These are phyloP conservation scores for Coccinonectria pachysandricola DNA, from an alignment of 2,329 filamentous ascomycete species.

Conservation along the genomic window DNA sequence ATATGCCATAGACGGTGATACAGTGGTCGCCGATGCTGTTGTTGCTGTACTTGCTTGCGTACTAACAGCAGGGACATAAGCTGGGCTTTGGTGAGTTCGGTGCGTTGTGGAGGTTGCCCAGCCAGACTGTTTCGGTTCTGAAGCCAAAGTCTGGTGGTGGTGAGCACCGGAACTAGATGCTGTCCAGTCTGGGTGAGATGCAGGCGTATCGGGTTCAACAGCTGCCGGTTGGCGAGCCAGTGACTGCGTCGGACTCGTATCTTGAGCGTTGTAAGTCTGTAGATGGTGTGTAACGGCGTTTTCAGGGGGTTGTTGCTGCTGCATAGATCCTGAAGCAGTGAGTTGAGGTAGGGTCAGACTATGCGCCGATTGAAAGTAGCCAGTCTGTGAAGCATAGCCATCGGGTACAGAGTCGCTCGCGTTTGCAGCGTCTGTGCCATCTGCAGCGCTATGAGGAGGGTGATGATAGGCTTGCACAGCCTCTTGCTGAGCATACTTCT, in stretches of 20 bases:
- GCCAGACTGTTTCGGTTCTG: too few relatives aligned
- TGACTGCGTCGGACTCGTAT: constrained; percentile 8
- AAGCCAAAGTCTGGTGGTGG: too few relatives aligned
- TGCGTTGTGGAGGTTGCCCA: too few relatives aligned
- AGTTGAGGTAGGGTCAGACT: too few relatives aligned
- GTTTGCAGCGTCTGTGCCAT: too few relatives aligned
- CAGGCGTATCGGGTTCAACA: constrained; percentile 2
- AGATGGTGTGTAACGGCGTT: constrained; percentile 10
- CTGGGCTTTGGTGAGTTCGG: too few relatives aligned
- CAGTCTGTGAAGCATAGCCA: too few relatives aligned
- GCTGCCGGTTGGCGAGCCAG: constrained; percentile 3
- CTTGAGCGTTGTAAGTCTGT: constrained; percentile 5
- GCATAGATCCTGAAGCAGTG: constrained; percentile 3
- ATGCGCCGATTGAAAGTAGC: too few relatives aligned
- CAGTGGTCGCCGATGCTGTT: constrained; percentile 4
- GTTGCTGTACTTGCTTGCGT: constrained; percentile 2
- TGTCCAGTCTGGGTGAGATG: too few relatives aligned
- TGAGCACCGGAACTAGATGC: too few relatives aligned
- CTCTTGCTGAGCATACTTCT: constrained; percentile 8
- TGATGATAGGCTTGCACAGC: constrained; percentile 7
- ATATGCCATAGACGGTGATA: constrained; percentile 9
- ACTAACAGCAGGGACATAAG: too few relatives aligned
- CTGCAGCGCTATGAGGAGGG: constrained; percentile 5
- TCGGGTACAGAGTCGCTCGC: too few relatives aligned
- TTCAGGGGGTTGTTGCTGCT: constrained; percentile 2